phyloP scores from a whole-genome alignment of 208 protist species.

The Trichomonas gallinae region DNA sequence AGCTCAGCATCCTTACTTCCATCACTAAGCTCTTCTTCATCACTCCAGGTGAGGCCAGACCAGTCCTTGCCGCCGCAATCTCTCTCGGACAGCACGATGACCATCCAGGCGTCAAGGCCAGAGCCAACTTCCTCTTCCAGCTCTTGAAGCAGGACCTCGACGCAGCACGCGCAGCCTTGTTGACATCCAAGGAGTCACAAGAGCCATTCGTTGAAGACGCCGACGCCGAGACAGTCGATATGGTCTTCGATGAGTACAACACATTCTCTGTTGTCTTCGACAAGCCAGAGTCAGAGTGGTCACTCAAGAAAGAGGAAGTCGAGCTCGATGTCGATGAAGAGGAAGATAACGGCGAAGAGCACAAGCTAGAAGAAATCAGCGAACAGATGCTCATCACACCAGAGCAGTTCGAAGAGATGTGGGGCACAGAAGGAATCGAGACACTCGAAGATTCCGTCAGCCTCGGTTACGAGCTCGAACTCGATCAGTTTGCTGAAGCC shows the following conservation, averaged over 20 bases:
- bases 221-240: not conserved
- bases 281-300: not conserved
- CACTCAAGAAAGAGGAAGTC: not conserved
- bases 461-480: not conserved
- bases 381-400: not conserved
- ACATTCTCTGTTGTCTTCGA: not conserved
- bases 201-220: constrained; percentile 10
- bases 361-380: not conserved
- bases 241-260: constrained; percentile 19
- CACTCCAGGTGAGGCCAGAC: not conserved
- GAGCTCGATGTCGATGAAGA: not conserved
- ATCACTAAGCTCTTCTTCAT: not conserved
- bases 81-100: not conserved
- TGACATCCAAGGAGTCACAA: not conserved
- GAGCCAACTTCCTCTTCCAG: not conserved
- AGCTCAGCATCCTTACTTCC: not conserved
- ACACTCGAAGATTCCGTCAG: not conserved
- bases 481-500: not conserved
- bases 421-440: not conserved
- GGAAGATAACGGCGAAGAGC: not conserved
- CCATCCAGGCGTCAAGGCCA: not conserved
- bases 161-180: not conserved
- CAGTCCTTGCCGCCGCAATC: not conserved
- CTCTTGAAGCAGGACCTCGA: not conserved
- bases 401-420: not conserved